Evolutionary conservation across 208 protist genomes (phyloP), one percentile per base, ranked within the genome.

Genomic region (Acanthamoeba triangularis): DNA sequence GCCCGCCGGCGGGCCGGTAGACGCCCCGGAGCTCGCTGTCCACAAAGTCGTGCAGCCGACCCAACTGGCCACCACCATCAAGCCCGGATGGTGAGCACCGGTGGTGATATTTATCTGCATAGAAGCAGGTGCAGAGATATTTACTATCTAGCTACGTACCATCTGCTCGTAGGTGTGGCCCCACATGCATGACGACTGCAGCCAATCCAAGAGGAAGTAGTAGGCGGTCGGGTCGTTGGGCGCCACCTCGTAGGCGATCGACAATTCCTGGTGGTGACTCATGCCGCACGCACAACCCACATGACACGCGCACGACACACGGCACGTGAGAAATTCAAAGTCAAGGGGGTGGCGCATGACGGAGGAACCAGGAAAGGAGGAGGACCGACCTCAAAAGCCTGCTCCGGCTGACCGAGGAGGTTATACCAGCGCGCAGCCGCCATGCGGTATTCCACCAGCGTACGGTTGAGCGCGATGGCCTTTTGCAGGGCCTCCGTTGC

Each of bases 141-240:
- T n/a, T n/a, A n/a, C n/a, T n/a, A n/a, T n/a, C n/a, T n/a, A n/a
- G n/a, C n/a, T n/a, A n/a, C n/a, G n/a, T n/a, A 88, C 80, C 41
- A 88, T 47, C 80, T 88, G 35, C 2, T 59, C 25, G 80, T 88
- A 88, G 23, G 49, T 33, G n/a, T 63, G 35, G 80, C 49, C 80
- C 80, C 80, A 88, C 47, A 23, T 88, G 80, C 80, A 88, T 8
- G 80, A 35, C 1, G 80, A 54, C 28, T 88, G 25, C 47, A 88
- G 5, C 80, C 80, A 88, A 41, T 88, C 80, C 5, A 88, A 49
- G 3, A 88, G 20, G 8, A n/a, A 2, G 80, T 88, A 88, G 28
- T 63, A 88, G 3, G 49, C 28, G 13, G 1, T 41, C 18, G 80
- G 80, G 30, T 63, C 20, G 52, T 88, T 63, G 23, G 80, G 80